Conservation (phyloP, 2,329 filamentous ascomycete genomes). For the Beauveria australis region DNA sequence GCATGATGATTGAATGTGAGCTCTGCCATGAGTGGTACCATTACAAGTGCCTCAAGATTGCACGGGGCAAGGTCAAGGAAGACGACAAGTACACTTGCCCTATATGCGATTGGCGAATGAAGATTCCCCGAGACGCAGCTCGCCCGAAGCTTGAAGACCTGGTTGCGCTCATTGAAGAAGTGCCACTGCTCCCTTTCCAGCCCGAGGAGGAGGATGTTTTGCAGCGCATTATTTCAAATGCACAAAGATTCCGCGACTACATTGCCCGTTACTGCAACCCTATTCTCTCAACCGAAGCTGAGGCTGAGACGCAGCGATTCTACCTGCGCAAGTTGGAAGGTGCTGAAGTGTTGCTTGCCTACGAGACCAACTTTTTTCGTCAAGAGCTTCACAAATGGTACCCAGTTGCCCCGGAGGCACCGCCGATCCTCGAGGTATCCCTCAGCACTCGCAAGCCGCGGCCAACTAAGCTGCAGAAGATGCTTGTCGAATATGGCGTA, state of each 20-base stretch:
- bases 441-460: constrained; percentile 90
- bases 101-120: constrained; percentile 94
- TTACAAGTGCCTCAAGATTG: constrained; percentile 96
- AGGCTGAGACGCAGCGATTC: constrained; percentile 84
- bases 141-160: constrained; percentile 92
- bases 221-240: constrained; percentile 77
- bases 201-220: constrained; percentile 89
- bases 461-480: constrained; percentile 93
- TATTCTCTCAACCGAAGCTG: constrained; percentile 70
- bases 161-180: constrained; percentile 74
- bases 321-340: constrained; percentile 96
- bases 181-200: constrained; percentile 76
- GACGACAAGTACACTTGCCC: constrained; percentile 98
- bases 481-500: constrained; percentile 81
- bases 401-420: constrained; percentile 77
- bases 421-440: constrained; percentile 78
- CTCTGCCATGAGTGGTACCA: constrained; percentile 99
- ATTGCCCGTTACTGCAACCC: constrained; percentile 75
- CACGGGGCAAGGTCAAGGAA: constrained; percentile 93
- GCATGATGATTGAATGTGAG: constrained; percentile 99
- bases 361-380: constrained; percentile 96
- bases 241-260: constrained; percentile 74
- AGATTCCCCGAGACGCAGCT: constrained; percentile 92
- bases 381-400: constrained; percentile 94
- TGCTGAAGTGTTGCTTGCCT: constrained; percentile 82